These are phyloP conservation scores for Kickxella alabastrina DNA, from an alignment of 192 early-diverging fungal genomes.

Conservation along the genomic window DNA sequence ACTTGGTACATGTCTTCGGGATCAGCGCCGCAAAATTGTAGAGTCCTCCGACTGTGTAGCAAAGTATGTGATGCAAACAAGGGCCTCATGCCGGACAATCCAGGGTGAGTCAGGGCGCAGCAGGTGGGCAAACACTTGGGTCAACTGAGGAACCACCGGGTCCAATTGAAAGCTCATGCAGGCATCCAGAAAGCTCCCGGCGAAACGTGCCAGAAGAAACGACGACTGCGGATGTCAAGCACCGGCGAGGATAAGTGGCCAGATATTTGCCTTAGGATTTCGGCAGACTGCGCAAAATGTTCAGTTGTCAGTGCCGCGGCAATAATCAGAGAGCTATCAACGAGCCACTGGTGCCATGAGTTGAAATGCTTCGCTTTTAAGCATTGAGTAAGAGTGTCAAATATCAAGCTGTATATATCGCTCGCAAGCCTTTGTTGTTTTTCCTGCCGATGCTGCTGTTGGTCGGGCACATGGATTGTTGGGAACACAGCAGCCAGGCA, in stretches of 20 bases:
- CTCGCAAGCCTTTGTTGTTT: no score
- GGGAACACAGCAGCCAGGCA: slow-evolving; percentile 1
- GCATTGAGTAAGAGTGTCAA: no score
- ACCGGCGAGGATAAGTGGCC: slow-evolving; percentile 3
- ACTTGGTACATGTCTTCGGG: slow-evolving; percentile 5
- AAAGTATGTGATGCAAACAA: slow-evolving; percentile 12
- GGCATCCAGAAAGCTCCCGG: slow-evolving; percentile 14
- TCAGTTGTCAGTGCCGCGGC: neutral
- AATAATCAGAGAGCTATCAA: neutral
- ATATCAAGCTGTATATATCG: no score
- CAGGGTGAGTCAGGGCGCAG: slow-evolving; percentile 4
- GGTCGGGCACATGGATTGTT: neutral
- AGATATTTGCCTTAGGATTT: slow-evolving; percentile 10
- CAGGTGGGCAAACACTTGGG: slow-evolving; percentile 10
- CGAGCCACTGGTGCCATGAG: neutral
- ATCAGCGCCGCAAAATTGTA: slow-evolving; percentile 11
- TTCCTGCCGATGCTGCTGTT: no score
- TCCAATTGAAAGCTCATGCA: slow-evolving; percentile 1
- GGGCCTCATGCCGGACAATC: slow-evolving; percentile 21
- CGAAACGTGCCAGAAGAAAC: slow-evolving; percentile 12
- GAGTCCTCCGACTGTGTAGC: slow-evolving; percentile 13
- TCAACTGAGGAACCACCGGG: neutral
- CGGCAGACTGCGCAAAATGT: neutral
- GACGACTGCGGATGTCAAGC: neutral
- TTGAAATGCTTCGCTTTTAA: neutral